Percentiles rank a stretch among this genome's conserved stretches.
phyloP scores from a whole-genome alignment of 768 basidiomycete genomes.

The Leccinum rimulosum region DNA sequence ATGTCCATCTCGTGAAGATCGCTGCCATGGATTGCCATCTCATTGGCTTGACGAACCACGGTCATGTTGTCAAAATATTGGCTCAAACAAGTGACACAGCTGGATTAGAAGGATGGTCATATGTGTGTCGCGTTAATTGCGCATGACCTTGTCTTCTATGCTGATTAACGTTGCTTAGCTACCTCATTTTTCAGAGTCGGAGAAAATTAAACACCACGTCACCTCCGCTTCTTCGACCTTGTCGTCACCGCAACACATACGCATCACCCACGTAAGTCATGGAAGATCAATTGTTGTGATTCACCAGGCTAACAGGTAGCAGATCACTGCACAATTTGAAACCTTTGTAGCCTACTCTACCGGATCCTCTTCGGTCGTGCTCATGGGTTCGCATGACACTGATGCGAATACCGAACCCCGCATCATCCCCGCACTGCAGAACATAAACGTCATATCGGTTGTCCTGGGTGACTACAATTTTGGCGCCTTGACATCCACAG shows the following conservation, averaged over 20 bases:
- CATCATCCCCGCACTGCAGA: conserved; percentile 72
- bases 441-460: conserved; percentile 78
- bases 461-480: conserved; percentile 92
- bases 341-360: conserved; percentile 84
- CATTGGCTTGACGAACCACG: conserved; percentile 76
- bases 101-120: conserved; percentile 58
- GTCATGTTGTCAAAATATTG: conserved; percentile 69
- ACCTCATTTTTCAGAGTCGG: conserved; percentile 67
- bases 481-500: conserved; percentile 76
- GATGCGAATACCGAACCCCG: conserved; percentile 45
- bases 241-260: conserved; percentile 45
- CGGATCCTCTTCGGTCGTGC: conserved; percentile 64
- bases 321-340: conserved; percentile 83
- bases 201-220: conserved; percentile 44
- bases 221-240: conserved; percentile 40
- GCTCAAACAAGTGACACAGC: conserved; percentile 41
- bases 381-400: conserved; percentile 62
- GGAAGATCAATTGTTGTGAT: neutral
- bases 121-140: conserved; percentile 47
- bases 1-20: conserved; percentile 66
- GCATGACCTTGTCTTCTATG: neutral
- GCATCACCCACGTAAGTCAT: conserved; percentile 73
- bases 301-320: conserved; percentile 7
- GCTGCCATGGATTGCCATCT: conserved; percentile 73
- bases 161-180: conserved; percentile 44